These are phyloP conservation scores for Fragaria nilgerrensis DNA, from an alignment of 306 rosid species.

Conservation along the genomic window DNA sequence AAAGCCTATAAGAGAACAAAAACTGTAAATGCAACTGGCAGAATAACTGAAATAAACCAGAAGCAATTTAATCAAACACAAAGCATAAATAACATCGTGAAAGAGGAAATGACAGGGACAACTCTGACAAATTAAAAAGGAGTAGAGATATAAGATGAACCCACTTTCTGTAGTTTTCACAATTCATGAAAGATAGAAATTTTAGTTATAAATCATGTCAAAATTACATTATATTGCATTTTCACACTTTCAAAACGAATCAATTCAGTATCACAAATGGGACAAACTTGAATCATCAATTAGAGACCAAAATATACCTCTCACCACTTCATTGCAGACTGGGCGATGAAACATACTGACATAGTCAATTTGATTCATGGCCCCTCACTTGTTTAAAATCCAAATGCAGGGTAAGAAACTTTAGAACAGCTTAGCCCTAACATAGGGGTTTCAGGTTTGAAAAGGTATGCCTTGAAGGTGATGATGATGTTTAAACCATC, in stretches of 20 bases:
- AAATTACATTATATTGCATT: neutral
- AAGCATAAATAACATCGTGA: neutral
- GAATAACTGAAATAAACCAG: neutral
- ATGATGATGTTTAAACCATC: neutral
- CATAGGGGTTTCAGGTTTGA: neutral
- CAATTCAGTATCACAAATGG: neutral
- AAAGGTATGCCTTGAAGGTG: neutral
- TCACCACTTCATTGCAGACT: neutral
- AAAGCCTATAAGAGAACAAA: constrained; percentile 49
- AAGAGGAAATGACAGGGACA: neutral
- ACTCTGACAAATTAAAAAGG: neutral
- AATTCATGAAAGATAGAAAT: neutral
- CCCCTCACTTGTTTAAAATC: neutral
- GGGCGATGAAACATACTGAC: neutral
- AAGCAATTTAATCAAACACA: neutral
- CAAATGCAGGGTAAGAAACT: neutral
- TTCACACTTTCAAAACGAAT: neutral
- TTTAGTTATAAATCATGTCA: neutral
- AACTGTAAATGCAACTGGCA: constrained; percentile 18
- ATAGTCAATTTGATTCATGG: neutral
- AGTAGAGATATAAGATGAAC: neutral
- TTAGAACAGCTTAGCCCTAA: neutral
- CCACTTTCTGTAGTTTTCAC: neutral
- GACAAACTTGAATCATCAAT: neutral
- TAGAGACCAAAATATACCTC: neutral